These are phyloP conservation scores for Kwoniella bestiolae DNA, from an alignment of 768 basidiomycete species.

Conservation along the genomic window DNA sequence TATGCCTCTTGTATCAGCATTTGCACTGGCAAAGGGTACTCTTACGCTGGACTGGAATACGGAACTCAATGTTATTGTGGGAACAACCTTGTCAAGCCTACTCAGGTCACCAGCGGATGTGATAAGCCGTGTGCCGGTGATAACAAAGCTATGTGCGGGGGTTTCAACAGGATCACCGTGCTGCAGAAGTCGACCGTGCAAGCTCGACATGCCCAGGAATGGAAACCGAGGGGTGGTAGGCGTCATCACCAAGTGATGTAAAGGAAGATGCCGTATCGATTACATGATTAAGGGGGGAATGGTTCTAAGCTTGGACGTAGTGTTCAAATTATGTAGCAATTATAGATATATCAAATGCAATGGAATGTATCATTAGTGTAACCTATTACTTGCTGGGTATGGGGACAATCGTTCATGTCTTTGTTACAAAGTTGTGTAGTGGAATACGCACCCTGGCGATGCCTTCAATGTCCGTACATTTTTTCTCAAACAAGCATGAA, in stretches of 20 bases:
- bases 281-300: not conserved
- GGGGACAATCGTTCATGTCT: too few relatives aligned
- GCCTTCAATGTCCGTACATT: too few relatives aligned
- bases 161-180: constrained; percentile 5
- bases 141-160: constrained; percentile 13
- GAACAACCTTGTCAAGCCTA: not conserved
- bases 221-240: not conserved
- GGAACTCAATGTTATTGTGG: constrained; percentile 26
- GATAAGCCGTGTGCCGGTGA: constrained; percentile 12
- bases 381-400: too few relatives aligned
- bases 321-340: not conserved
- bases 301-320: not conserved
- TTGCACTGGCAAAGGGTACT: constrained; percentile 22
- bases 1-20: constrained; percentile 21
- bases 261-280: too few relatives aligned
- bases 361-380: constrained; percentile 4
- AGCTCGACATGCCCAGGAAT: not conserved
- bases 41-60: constrained; percentile 26
- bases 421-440: too few relatives aligned
- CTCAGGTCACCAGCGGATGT: not conserved
- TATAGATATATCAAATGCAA: not conserved
- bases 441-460: too few relatives aligned
- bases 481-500: too few relatives aligned
- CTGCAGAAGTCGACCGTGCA: constrained; percentile 1
- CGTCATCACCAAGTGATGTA: not conserved